phyloP scores from a whole-genome alignment of 2,329 filamentous ascomycete species.

The Penicillium digitatum region DNA sequence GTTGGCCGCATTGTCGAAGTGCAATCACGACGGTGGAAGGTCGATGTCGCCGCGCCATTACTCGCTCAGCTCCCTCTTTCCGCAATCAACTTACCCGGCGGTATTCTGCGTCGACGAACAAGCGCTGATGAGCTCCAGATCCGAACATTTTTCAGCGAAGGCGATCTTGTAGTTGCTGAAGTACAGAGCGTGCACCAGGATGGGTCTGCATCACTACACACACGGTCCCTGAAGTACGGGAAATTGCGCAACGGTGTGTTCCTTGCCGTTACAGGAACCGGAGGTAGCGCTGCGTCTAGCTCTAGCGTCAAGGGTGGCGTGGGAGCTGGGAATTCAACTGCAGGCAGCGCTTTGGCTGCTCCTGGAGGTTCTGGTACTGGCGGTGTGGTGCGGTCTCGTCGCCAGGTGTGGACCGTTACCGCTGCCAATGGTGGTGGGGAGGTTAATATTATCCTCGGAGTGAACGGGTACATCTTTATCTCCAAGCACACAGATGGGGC shows the following conservation, averaged over 20 bases:
- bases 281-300: slow-evolving; percentile 58
- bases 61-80: slow-evolving; percentile 80
- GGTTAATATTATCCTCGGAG: slow-evolving; percentile 83
- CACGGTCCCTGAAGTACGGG: slow-evolving; percentile 84
- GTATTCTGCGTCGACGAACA: slow-evolving; percentile 83
- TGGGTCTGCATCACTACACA: slow-evolving; percentile 83
- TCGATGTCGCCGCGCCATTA: slow-evolving; percentile 84
- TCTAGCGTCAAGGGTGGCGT: slow-evolving; percentile 32
- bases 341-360: slow-evolving; percentile 48
- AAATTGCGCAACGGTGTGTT: slow-evolving; percentile 94
- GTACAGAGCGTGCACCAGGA: slow-evolving; percentile 86
- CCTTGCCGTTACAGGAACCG: slow-evolving; percentile 72
- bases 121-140: slow-evolving; percentile 97
- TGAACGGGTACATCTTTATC: slow-evolving; percentile 97
- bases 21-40: slow-evolving; percentile 88
- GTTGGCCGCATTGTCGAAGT: slow-evolving; percentile 92
- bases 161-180: slow-evolving; percentile 89
- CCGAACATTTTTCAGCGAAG: slow-evolving; percentile 92
- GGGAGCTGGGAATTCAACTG: slow-evolving; percentile 50
- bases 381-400: slow-evolving; percentile 75
- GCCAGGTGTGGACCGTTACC: slow-evolving; percentile 79
- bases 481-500: slow-evolving; percentile 68
- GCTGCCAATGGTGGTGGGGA: slow-evolving; percentile 49
- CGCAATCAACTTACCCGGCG: slow-evolving; percentile 90
- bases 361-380: slow-evolving; percentile 55